Base-by-base conservation (phyloP, 768 basidiomycete species). In the Lanmaoa rubissima region DNA sequence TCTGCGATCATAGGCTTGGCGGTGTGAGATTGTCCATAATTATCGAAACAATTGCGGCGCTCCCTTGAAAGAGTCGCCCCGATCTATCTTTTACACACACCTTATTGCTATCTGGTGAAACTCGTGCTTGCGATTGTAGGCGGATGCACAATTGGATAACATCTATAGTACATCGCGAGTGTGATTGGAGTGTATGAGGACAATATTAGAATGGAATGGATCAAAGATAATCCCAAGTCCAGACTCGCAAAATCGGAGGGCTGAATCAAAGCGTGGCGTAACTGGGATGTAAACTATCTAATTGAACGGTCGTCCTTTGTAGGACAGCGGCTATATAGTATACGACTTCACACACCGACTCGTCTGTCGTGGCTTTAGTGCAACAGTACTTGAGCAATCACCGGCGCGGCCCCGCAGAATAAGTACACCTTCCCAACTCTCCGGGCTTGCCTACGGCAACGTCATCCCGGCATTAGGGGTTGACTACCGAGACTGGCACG, bases 1-100 rank as follows among this genome's bases (percentile, higher is more conserved):
- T 64, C 62, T 26, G 47, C 61, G 61, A 49, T 63, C 45, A 32
- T 38, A 42, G n/a, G 19, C 51, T 51, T 51, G 16, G 51, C 42
- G 21, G 7, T 11, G 24, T 13, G 14, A 45, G 44, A 45, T 8
- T 32, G 1, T 16, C 35, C 26, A 35, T 44, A 47, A 48, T 53
- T 42, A 43, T 53, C 46, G 17, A 36, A 13, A 34, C 3, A n/a
- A 5, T 44, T 40, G 24, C 50, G 43, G 44, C 57, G n/a, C 32
- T 19, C 28, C 28, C 28, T 7, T 28, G 28, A 31, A 31, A 24
- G 21, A 24, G 28, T 31, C 7, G 28, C 28, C 28, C 28, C 28
- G 28, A n/a, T 4, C 11, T 9, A 39, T 39, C n/a, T 39, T 40
- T 14, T n/a, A 31, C 2, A 32, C 31, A 34, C 34, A 21, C 21